These are phyloP conservation scores for Melanogaster broomeanus DNA, from an alignment of 768 basidiomycete species.

Conservation along the genomic window DNA sequence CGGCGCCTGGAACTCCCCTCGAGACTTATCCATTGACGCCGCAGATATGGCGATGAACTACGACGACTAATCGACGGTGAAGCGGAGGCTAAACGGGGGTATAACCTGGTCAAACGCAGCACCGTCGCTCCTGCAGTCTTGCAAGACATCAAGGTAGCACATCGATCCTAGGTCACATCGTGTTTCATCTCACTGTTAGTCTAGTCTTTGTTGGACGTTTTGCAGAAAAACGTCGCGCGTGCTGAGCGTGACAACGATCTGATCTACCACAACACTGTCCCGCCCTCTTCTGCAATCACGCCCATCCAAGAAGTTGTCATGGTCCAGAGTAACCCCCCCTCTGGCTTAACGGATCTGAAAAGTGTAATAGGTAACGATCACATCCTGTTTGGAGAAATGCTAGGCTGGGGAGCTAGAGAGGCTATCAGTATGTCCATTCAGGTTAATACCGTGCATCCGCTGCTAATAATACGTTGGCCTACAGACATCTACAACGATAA, in stretches of 20 bases:
- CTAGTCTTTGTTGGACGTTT: conserved; percentile 74
- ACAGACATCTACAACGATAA: conserved; percentile 86
- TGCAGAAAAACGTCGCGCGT: conserved; percentile 65
- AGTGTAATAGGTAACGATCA: conserved; percentile 52
- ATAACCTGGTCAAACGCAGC: conserved; percentile 64
- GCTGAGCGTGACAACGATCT: conserved; percentile 92
- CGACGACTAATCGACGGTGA: conserved; percentile 75
- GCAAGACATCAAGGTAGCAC: conserved; percentile 74
- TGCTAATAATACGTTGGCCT: neutral
- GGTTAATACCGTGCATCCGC: neutral
- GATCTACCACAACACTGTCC: conserved; percentile 90
- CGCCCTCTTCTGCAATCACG: conserved; percentile 66
- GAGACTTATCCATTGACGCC: conserved; percentile 7
- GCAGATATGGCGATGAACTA: conserved; percentile 86
- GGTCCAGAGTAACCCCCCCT: conserved; percentile 58
- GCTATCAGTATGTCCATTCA: conserved; percentile 69
- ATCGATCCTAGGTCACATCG: neutral
- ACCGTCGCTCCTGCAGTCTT: conserved; percentile 63
- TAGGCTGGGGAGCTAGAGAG: conserved; percentile 84
- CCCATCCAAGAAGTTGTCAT: conserved; percentile 66
- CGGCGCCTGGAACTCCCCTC: neutral
- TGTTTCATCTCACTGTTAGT: neutral
- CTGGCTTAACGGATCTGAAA: conserved; percentile 58
- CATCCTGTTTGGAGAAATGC: conserved; percentile 71
- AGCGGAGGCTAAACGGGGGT: conserved; percentile 65